These are phyloP conservation scores for Spiromastix sp. DNA, from an alignment of 2,329 filamentous ascomycete genomes.

Conservation along the genomic window DNA sequence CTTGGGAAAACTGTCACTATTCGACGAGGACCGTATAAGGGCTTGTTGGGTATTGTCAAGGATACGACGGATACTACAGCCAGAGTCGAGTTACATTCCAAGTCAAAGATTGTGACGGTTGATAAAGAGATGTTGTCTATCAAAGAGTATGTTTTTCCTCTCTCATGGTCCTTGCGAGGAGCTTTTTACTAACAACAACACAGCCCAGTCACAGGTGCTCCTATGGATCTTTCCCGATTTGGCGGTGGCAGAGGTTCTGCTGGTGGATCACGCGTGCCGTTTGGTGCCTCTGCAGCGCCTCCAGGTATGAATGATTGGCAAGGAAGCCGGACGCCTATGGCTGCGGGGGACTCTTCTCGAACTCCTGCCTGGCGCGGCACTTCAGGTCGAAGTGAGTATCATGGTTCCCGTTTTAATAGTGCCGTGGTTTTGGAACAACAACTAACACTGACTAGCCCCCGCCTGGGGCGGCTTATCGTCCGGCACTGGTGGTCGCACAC, in stretches of 20 bases:
- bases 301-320: conserved; percentile 45
- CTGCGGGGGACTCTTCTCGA: conserved; percentile 49
- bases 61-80: conserved; percentile 80
- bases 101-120: conserved; percentile 82
- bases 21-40: conserved; percentile 80
- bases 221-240: conserved; percentile 57
- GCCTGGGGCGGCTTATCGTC: conserved; percentile 31
- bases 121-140: conserved; percentile 72
- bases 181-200: too few relatives aligned
- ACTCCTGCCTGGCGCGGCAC: conserved; percentile 59
- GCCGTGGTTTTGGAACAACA: neutral
- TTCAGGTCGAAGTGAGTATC: conserved; percentile 49
- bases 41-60: conserved; percentile 87
- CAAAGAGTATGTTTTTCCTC: conserved; percentile 56
- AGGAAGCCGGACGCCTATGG: conserved; percentile 59
- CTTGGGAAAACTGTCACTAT: conserved; percentile 89
- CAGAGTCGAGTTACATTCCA: conserved; percentile 86
- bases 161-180: too few relatives aligned
- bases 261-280: conserved; percentile 36
- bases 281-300: conserved; percentile 38
- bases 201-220: conserved; percentile 57
- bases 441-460: conserved; percentile 21
- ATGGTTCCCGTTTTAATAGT: neutral
- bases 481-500: conserved; percentile 38
- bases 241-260: conserved; percentile 35